phyloP scores from a whole-genome alignment of 306 rosid species.

The Fagus crenata region DNA sequence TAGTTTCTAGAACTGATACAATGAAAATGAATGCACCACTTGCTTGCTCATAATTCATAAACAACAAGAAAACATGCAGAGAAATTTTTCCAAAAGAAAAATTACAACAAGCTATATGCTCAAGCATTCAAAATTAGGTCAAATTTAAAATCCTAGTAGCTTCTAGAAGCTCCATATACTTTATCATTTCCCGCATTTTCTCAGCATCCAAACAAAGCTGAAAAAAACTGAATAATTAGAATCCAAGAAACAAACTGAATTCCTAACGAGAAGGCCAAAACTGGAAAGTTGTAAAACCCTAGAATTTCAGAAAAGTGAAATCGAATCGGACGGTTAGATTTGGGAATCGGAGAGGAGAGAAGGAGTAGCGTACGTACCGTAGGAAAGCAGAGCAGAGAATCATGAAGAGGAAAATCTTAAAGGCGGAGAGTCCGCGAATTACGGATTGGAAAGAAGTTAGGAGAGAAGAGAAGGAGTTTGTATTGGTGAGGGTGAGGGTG shows the following conservation, averaged over 20 bases:
- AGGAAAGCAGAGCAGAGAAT: conserved; percentile 24
- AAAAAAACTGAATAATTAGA: conserved; percentile 12
- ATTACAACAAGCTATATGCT: conserved; percentile 18
- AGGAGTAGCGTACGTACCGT: conserved; percentile 20
- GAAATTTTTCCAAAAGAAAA: background rate
- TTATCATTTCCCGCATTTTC: conserved; percentile 27
- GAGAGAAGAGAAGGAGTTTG: conserved; percentile 50
- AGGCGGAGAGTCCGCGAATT: conserved; percentile 37
- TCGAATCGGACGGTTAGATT: conserved; percentile 24
- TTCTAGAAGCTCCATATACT: conserved; percentile 13
- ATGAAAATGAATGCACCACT: conserved; percentile 5
- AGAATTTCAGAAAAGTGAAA: background rate
- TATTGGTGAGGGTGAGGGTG: conserved; percentile 19
- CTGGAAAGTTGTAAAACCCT: conserved; percentile 20
- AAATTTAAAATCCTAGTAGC: background rate
- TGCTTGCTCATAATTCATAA: background rate
- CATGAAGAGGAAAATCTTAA: conserved; percentile 31
- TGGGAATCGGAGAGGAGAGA: conserved; percentile 25
- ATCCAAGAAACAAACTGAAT: background rate
- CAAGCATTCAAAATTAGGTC: conserved; percentile 8
- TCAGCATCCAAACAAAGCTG: conserved; percentile 30
- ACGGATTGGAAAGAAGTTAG: conserved; percentile 42
- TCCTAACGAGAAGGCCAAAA: background rate
- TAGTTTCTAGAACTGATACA: conserved; percentile 17
- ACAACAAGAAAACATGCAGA: background rate